phyloP scores from a whole-genome alignment of 176 grass and related monocot species.

The Hordeum vulgare region MorexV3_pseudomolecules_assembly NC_058518.1:15532657-15533156 shows the following conservation, averaged over 20 bases:
- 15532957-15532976: slow-evolving; percentile 93
- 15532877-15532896: not conserved
- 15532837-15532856: not conserved
- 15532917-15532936: slow-evolving; percentile 96
- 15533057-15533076: not conserved
- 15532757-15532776: not conserved
- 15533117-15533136: not conserved
- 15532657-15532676: no score
- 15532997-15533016: slow-evolving; percentile 89
- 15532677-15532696: not conserved
- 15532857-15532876: not conserved
- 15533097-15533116: not conserved
- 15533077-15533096: not conserved
- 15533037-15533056: not conserved
- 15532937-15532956: slow-evolving; percentile 98
- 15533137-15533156: not conserved
- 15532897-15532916: slow-evolving; percentile 93
- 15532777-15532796: not conserved
- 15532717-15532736: not conserved
- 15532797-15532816: not conserved
- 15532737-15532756: not conserved
- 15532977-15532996: slow-evolving; percentile 99
- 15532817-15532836: not conserved
- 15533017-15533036: not conserved
- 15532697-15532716: not conserved